Percentiles rank a stretch among this genome's conserved stretches.
Conservation (phyloP, 2,329 filamentous ascomycete genomes). For the Aspergillus sojae region DNA sequence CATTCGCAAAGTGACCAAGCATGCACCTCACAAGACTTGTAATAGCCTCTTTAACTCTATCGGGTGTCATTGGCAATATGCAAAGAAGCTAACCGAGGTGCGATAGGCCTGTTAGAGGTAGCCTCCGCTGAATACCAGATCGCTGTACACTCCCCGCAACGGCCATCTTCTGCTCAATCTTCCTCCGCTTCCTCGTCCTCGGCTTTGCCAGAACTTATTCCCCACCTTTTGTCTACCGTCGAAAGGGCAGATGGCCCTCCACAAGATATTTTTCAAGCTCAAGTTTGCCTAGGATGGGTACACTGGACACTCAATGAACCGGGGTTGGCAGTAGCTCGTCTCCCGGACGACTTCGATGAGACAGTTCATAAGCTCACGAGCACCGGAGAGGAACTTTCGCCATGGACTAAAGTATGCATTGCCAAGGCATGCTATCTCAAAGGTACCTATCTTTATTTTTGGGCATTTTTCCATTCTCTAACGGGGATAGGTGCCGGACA, state of each 20-base stretch:
- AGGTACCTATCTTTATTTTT: constrained; percentile 53
- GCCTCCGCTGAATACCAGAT: constrained; percentile 71
- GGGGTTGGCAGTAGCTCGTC: constrained; percentile 58
- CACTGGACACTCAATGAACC: constrained; percentile 78
- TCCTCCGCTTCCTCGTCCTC: constrained; percentile 44
- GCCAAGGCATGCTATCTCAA: constrained; percentile 78
- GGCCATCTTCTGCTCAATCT: constrained; percentile 32
- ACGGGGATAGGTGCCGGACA: constrained; percentile 47
- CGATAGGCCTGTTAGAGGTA: constrained; percentile 67
- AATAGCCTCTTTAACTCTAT: constrained; percentile 35
- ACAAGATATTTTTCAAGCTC: constrained; percentile 73
- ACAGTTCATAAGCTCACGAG: constrained; percentile 57
- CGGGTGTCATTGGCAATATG: not conserved
- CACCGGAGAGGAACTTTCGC: constrained; percentile 57
- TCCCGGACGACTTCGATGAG: constrained; percentile 66
- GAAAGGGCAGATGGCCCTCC: constrained; percentile 57
- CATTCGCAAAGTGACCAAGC: constrained; percentile 90
- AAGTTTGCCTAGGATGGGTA: constrained; percentile 81
- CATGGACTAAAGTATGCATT: constrained; percentile 82
- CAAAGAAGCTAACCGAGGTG: not conserved
- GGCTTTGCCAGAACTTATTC: constrained; percentile 46
- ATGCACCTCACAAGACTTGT: constrained; percentile 85
- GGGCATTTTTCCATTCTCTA: constrained; percentile 13
- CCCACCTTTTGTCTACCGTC: constrained; percentile 53
- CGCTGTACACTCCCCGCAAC: constrained; percentile 53